Evolutionary conservation across 2,329 filamentous ascomycete genomes (phyloP), one percentile per base, ranked within the genome.

Genomic region (Pezicula neosporulosa): DNA sequence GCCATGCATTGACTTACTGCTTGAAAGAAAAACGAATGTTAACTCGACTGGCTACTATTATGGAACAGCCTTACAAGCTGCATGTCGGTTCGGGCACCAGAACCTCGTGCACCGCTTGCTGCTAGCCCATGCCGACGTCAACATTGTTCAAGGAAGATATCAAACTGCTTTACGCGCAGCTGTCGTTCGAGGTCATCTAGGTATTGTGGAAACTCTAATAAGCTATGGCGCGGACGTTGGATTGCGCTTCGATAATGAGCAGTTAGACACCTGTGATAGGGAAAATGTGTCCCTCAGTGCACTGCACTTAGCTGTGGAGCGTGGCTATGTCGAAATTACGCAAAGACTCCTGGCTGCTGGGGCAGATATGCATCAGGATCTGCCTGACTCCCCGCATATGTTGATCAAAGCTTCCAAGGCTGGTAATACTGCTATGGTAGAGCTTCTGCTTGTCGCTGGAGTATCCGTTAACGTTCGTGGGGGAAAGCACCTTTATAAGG

Each of bases 51-150:
- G 19, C 27, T 19, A 16, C 33, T 6, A 16, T 12, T 43, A 16
- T 8, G 46, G 13, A 35, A 48, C 33, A 16, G 35, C 46, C 39
- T 24, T 48, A 48, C 35, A 43, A 42, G 35, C 18, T 42, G 46
- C 46, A 12, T 43, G 46, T 48, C 6, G 7, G 3, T 12, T 7
- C 13, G 46, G 46, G 19, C 33, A 36, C 33, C 33, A 36, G 9
- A n/a, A 36, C 33, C n/a, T 36, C 9, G 33, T 36, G 33, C 33
- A n/a, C 33, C 33, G 33, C 33, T 36, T 36, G n/a, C 33, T 36
- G 33, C 33, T 9, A 36, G 33, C 33, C 33, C 9, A 36, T 36
- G 33, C 33, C n/a, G 33, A 36, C n/a, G 33, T 36, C 33, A 36
- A 36, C 33, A 36, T 36, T 36, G n/a, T 36, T 36, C 33, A 36